Base-by-base conservation (phyloP, 129 eudicot genomes). In the Lactuca sativa region DNA sequence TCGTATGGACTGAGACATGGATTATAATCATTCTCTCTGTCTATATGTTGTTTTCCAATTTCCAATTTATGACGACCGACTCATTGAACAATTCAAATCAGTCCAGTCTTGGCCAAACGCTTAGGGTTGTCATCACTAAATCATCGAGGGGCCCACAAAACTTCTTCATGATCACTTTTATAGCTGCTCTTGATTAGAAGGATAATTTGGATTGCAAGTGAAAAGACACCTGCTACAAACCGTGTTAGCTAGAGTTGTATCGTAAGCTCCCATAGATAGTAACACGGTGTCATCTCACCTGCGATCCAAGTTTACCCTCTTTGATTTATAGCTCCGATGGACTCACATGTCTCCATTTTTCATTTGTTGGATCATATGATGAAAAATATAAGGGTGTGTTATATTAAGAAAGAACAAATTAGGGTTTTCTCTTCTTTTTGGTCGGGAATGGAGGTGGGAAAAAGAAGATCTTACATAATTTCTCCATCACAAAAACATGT, bases 251-350 rank as follows among this genome's bases (percentile, higher is more conserved):
- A 74, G 57, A 47, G 0, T 5, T 14, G 33, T 4, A 6, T 15
- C 7, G 14, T 25, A 25, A 25, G 30, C 30, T 25, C 30, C 15
- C 2, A n/a, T 1, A 7, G 37, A 34, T 12, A 52, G 74, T 60
- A 76, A 75, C 32, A 47, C 70, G 75, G 74, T 76, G 80, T 76
- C 80, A 76, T 76, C 80, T 76, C 69, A 69, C 80, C 80, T 76
- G 80, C 80, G 64, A 75, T 69, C 69, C 36, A 54, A 75, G 44
- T 67, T 59, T 75, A 59, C 63, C 74, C 80, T 75, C 80, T 75
- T 14, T 21, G 3, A 32, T 34, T 58, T 67, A 15, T 8, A 11
- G 5, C 15, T 16, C 5, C 15, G 15, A 30, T 59, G 21, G 36
- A 13, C 2, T 4, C 14, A 36, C 14, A 5, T 15, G 6, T 3